These are phyloP conservation scores for Oenanthe javanica DNA, from an alignment of 140 eudicot genomes.

Conservation along the genomic window DNA sequence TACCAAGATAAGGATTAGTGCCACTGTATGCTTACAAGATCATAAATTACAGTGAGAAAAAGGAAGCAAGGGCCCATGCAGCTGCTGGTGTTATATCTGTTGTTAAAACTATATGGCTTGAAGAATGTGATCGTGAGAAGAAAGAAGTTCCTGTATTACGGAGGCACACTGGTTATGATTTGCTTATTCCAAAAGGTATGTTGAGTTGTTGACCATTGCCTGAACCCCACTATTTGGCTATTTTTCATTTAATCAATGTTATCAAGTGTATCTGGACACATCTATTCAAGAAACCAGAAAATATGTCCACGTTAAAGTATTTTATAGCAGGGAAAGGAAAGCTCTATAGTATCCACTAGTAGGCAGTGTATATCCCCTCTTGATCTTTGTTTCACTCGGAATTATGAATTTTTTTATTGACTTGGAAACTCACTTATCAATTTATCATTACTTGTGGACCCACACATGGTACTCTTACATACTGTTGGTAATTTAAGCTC, in stretches of 20 bases:
- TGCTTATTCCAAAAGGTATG: slow-evolving; percentile 83
- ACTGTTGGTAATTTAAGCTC: background rate
- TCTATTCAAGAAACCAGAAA: background rate
- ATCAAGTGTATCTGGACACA: background rate
- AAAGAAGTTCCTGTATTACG: slow-evolving; percentile 68
- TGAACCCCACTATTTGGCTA: background rate
- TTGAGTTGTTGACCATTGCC: background rate
- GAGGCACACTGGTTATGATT: slow-evolving; percentile 79
- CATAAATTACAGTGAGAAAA: slow-evolving; percentile 65
- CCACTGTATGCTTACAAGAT: slow-evolving; percentile 4
- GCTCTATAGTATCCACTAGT: background rate
- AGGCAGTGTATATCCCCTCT: background rate
- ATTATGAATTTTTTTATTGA: background rate
- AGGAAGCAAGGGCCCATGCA: slow-evolving; percentile 76
- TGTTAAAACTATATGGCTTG: slow-evolving; percentile 75
- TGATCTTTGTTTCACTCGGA: background rate
- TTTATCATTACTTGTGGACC: background rate
- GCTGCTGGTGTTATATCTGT: slow-evolving; percentile 74
- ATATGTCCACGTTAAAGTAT: background rate
- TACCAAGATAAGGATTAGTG: background rate
- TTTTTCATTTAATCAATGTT: background rate
- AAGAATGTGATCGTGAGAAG: slow-evolving; percentile 73
- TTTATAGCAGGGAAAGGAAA: background rate
- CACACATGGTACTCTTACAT: background rate
- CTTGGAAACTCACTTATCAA: background rate